These are phyloP conservation scores for Rhizopogon parksii DNA, from an alignment of 1,284 basidiomycete genomes.

Conservation along the genomic window DNA sequence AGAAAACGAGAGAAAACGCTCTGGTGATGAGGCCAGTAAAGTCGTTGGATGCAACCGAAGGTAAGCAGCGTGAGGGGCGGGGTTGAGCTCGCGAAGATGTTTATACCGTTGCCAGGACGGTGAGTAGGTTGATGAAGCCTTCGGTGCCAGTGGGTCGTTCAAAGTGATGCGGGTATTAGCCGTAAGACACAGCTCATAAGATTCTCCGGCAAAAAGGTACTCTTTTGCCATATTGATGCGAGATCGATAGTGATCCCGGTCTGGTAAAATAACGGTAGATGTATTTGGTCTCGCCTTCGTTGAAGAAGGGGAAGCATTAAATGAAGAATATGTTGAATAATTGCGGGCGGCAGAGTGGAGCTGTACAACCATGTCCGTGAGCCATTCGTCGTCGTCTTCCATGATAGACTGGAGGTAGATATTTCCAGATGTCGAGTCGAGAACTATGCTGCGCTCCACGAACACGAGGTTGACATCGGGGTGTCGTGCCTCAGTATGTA, in stretches of 20 bases:
- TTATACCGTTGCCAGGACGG: conserved; percentile 72
- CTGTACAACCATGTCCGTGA: conserved; percentile 33
- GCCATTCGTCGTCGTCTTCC: conserved; percentile 53
- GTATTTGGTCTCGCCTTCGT: conserved; percentile 22
- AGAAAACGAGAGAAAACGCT: conserved; percentile 87
- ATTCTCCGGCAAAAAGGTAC: conserved; percentile 78
- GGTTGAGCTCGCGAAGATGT: conserved; percentile 69
- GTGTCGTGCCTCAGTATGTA: conserved; percentile 30
- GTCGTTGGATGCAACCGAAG: conserved; percentile 64
- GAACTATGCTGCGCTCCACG: conserved; percentile 66
- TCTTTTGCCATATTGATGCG: conserved; percentile 73
- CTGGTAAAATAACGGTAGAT: conserved; percentile 43
- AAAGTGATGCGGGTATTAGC: conserved; percentile 59
- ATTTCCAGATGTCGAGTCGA: conserved; percentile 45
- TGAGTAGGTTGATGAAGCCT: conserved; percentile 28
- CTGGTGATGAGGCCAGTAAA: conserved; percentile 80
- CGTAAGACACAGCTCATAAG: conserved; percentile 95
- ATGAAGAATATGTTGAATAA: conserved; percentile 19
- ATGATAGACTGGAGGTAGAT: conserved; percentile 60
- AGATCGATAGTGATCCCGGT: conserved; percentile 58
- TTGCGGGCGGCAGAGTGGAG: conserved; percentile 20
- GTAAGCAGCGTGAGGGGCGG: conserved; percentile 88
- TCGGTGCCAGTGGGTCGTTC: conserved; percentile 20
- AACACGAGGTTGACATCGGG: conserved; percentile 69
- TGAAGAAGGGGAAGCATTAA: conserved; percentile 14